Evolutionary conservation across 352 stramenopile species (phyloP).

Genomic region (Pythium aphanidermatum): DNA sequence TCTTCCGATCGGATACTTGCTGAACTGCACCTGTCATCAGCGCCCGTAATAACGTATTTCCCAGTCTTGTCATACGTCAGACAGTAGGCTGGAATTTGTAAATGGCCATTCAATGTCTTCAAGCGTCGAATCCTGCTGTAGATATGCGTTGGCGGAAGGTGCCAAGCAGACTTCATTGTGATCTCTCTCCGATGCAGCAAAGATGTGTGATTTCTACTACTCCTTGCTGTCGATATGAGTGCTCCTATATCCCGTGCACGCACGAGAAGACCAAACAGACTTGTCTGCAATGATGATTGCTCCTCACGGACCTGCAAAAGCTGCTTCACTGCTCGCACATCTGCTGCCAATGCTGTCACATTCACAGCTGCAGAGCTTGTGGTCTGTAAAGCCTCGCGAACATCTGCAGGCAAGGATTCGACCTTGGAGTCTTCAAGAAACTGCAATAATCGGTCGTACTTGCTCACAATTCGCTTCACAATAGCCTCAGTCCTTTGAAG

Average conservation of each 20-base stretch:
- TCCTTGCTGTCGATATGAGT: slow-evolving; percentile 39
- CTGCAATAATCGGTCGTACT: slow-evolving; percentile 59
- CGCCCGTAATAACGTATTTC: slow-evolving; percentile 95
- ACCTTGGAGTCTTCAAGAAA: slow-evolving; percentile 41
- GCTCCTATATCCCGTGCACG: slow-evolving; percentile 33
- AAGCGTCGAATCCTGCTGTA: slow-evolving; percentile 75
- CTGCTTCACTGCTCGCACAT: slow-evolving; percentile 69
- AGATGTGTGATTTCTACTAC: slow-evolving; percentile 52
- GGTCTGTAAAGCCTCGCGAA: slow-evolving; percentile 33
- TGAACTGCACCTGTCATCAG: slow-evolving; percentile 87
- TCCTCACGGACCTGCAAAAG: slow-evolving; percentile 62
- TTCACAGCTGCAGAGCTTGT: slow-evolving; percentile 29
- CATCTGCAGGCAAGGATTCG: slow-evolving; percentile 43
- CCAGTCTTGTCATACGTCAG: slow-evolving; percentile 94
- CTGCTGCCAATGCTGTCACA: slow-evolving; percentile 41
- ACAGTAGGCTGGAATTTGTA: slow-evolving; percentile 94
- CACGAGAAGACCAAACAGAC: slow-evolving; percentile 30
- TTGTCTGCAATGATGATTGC: slow-evolving; percentile 23
- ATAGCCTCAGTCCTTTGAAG: slow-evolving; percentile 44
- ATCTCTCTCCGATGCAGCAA: slow-evolving; percentile 49
- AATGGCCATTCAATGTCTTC: slow-evolving; percentile 90
- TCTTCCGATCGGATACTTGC: too few species aligned
- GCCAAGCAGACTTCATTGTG: slow-evolving; percentile 18
- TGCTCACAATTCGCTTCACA: slow-evolving; percentile 63
- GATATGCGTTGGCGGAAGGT: slow-evolving; percentile 48